Evolutionary conservation across 805 yeast genomes (phyloP).

Genomic region (Cyberlindnera subsufficiens): DNA sequence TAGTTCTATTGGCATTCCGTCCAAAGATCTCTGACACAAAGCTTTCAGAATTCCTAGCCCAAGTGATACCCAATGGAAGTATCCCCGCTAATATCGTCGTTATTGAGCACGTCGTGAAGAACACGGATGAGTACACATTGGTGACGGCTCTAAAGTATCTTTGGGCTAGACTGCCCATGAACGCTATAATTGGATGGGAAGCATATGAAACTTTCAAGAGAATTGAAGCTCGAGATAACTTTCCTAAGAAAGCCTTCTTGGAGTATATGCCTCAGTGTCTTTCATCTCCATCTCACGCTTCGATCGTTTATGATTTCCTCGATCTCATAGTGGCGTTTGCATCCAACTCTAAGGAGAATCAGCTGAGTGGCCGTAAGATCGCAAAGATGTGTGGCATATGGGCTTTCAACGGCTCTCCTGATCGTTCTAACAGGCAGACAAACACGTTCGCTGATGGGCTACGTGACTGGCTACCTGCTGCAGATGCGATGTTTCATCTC

Average conservation of each 20-base stretch:
- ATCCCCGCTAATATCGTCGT: conserved; percentile 37
- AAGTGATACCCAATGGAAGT: conserved; percentile 54
- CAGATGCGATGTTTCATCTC: conserved; percentile 82
- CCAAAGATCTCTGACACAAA: conserved; percentile 60
- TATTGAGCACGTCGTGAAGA: conserved; percentile 37
- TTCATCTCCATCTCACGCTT: conserved; percentile 80
- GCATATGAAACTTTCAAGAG: conserved; percentile 66
- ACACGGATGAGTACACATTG: conserved; percentile 63
- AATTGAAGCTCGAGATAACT: conserved; percentile 58
- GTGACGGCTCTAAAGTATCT: conserved; percentile 73
- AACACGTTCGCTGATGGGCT: conserved; percentile 61
- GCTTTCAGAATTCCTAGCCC: conserved; percentile 49
- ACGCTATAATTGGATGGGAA: conserved; percentile 82
- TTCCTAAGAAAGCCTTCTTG: conserved; percentile 67
- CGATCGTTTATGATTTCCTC: conserved; percentile 82
- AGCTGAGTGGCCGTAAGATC: conserved; percentile 73
- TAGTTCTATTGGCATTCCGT: conserved; percentile 70
- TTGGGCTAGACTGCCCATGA: conserved; percentile 81
- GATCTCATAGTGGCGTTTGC: conserved; percentile 75
- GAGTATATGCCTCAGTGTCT: conserved; percentile 82
- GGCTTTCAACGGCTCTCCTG: conserved; percentile 59
- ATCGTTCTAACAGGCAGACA: conserved; percentile 18
- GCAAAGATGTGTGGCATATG: conserved; percentile 80
- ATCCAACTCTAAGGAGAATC: conserved; percentile 71
- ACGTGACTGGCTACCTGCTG: conserved; percentile 70